Conservation (phyloP, 208 protist species). For the Leishmania guyanensis region DNA sequence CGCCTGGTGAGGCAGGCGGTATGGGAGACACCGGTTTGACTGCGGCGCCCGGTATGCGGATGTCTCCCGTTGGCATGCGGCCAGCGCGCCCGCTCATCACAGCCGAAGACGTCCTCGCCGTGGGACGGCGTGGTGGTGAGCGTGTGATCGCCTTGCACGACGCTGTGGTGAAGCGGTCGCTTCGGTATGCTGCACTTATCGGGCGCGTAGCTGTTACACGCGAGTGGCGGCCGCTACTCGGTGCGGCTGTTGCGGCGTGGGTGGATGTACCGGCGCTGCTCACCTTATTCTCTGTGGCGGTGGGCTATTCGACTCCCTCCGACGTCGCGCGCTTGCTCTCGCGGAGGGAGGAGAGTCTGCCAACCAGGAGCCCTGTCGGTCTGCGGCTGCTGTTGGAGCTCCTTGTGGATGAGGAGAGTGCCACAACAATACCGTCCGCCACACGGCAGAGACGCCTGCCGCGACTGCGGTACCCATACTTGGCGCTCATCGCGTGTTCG, state of each 20-base stretch:
- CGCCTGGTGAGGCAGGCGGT: background rate
- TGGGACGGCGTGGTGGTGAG: slow-evolving; percentile 29
- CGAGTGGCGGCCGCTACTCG: slow-evolving; percentile 28
- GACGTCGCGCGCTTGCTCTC: slow-evolving; percentile 25
- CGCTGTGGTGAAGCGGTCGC: slow-evolving; percentile 20
- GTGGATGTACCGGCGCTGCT: slow-evolving; percentile 18
- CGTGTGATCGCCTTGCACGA: slow-evolving; percentile 27
- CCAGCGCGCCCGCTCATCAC: background rate
- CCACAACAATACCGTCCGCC: background rate
- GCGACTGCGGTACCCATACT: slow-evolving; percentile 31
- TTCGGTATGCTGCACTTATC: slow-evolving; percentile 5
- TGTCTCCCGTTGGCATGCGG: background rate
- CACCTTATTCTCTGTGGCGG: slow-evolving; percentile 7
- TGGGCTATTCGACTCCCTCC: slow-evolving; percentile 25
- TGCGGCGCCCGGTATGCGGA: background rate
- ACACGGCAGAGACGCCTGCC: background rate
- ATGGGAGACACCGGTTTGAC: background rate
- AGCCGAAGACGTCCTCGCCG: slow-evolving; percentile 23
- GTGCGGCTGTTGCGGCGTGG: slow-evolving; percentile 17
- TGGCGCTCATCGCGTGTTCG: slow-evolving; percentile 53
- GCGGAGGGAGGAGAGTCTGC: slow-evolving; percentile 32
- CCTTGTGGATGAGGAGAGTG: slow-evolving; percentile 39
- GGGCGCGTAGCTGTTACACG: slow-evolving; percentile 13
- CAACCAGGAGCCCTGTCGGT: slow-evolving; percentile 35
- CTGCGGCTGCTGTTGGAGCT: slow-evolving; percentile 51